Evolutionary conservation across 768 basidiomycete genomes (phyloP).

Genomic region (Dacryopinax primogenitus): DNA sequence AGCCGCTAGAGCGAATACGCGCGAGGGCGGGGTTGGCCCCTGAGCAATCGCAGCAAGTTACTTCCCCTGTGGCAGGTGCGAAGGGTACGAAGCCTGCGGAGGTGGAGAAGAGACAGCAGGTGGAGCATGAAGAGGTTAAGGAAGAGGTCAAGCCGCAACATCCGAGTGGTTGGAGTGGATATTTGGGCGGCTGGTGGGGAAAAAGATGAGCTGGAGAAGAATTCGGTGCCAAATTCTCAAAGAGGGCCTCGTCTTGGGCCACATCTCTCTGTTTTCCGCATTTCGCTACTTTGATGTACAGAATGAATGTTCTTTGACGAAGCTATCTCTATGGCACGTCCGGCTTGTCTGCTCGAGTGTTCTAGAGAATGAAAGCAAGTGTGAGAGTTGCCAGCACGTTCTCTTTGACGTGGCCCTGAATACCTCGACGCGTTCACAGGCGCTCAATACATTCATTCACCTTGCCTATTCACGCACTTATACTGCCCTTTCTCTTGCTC

Average conservation of each 20-base stretch:
- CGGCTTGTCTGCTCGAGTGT: too few species aligned
- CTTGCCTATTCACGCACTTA: too few species aligned
- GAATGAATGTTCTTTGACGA: too few species aligned
- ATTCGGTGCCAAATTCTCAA: neutral
- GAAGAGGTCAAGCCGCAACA: neutral
- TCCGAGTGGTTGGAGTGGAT: neutral
- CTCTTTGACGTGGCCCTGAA: too few species aligned
- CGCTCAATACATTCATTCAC: too few species aligned
- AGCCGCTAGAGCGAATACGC: slow-evolving; percentile 68
- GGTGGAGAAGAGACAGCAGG: slow-evolving; percentile 24
- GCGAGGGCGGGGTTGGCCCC: slow-evolving; percentile 53
- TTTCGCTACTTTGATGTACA: too few species aligned
- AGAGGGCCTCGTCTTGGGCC: neutral
- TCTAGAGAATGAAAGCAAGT: too few species aligned
- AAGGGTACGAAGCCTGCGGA: slow-evolving; percentile 43
- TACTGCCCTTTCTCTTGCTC: too few species aligned
- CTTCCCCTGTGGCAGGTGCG: slow-evolving; percentile 30
- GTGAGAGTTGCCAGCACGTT: too few species aligned
- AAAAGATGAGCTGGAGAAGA: neutral
- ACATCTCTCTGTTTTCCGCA: too few species aligned
- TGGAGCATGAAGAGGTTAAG: slow-evolving; percentile 20
- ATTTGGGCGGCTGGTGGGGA: slow-evolving; percentile 12
- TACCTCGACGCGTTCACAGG: too few species aligned
- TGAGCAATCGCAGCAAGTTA: slow-evolving; percentile 19
- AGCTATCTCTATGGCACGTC: too few species aligned